Base-by-base conservation (phyloP, 2,329 filamentous ascomycete genomes). In the Mycocentrospora acerina region DNA sequence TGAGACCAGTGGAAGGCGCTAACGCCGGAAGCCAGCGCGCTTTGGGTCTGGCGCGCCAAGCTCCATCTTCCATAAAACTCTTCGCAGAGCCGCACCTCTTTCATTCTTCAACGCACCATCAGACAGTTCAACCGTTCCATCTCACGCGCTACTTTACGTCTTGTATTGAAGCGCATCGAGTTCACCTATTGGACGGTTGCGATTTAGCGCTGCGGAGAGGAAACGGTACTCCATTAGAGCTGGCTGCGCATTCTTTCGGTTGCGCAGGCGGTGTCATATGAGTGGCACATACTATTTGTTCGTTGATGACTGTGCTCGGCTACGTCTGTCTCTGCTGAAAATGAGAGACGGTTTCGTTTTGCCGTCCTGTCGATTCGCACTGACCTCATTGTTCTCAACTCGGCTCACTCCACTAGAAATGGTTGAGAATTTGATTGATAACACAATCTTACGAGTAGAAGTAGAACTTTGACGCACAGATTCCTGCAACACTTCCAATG, bases 181-280 rank as follows among this genome's bases (percentile, higher is more conserved):
- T 57, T 35, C 32, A 19, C 27, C 41, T 34, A 64, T 66, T 64
- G 60, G 53, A 60, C 48, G 54, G 51, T 74, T 79, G 78, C 77
- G 79, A 82, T 82, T 73, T 64, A 71, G 75, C 71, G 75, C 71
- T 73, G 78, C 78, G 76, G 59, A 81, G 77, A 81, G 66, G 63
- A 67, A 77, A 63, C 53, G 57, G 72, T 78, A 77, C 79, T 73
- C 79, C 78, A 83, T 85, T 85, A 85, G 82, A 85, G 76, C 82
- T 84, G 82, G 80, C 81, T 78, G 76, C 72, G 81, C 74, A 80
- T 77, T 77, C 71, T 55, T 74, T 62, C 68, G 64, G 73, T 88
- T 86, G 81, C 80, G 79, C 78, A 79, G 84, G 82, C 84, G 81
- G 86, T 82, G 86, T 90, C 86, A 90, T 86, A 90, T 81, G 84